Evolutionary conservation across 495 filamentous ascomycete species (phyloP).

Genomic region (Penicillium pulvis): DNA sequence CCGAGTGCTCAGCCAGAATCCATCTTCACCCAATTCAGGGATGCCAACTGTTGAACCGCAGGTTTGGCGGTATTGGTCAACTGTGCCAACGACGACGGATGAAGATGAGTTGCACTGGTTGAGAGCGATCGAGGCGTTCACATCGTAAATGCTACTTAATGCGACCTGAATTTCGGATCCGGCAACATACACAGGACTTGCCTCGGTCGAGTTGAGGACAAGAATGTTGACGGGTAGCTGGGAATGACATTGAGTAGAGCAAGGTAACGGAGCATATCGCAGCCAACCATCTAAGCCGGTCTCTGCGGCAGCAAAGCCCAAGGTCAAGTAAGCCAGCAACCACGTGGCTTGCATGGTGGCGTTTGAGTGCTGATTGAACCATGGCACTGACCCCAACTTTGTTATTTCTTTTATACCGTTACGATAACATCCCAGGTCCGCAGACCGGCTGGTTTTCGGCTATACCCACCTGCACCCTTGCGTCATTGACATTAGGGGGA

Average conservation of each 20-base stretch:
- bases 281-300: slow-evolving; percentile 65
- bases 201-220: slow-evolving; percentile 53
- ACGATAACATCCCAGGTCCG: neutral
- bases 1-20: slow-evolving; percentile 59
- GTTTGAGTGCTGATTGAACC: neutral
- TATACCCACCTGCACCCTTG: neutral
- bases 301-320: slow-evolving; percentile 24
- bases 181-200: slow-evolving; percentile 59
- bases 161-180: slow-evolving; percentile 61
- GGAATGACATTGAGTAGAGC: slow-evolving; percentile 25
- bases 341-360: neutral
- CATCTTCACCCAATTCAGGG: slow-evolving; percentile 59
- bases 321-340: neutral
- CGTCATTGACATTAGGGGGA: neutral
- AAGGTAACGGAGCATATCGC: slow-evolving; percentile 60
- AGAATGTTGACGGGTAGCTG: slow-evolving; percentile 51
- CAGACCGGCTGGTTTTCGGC: neutral
- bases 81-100: slow-evolving; percentile 52
- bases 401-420: neutral
- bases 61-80: slow-evolving; percentile 46
- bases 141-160: slow-evolving; percentile 51
- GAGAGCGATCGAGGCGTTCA: slow-evolving; percentile 30
- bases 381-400: neutral
- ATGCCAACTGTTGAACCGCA: slow-evolving; percentile 24
- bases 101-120: slow-evolving; percentile 22